Evolutionary conservation across 2,329 filamentous ascomycete species (phyloP), one percentile per base, ranked within the genome.

Genomic region (Blastomyces percursus): DNA sequence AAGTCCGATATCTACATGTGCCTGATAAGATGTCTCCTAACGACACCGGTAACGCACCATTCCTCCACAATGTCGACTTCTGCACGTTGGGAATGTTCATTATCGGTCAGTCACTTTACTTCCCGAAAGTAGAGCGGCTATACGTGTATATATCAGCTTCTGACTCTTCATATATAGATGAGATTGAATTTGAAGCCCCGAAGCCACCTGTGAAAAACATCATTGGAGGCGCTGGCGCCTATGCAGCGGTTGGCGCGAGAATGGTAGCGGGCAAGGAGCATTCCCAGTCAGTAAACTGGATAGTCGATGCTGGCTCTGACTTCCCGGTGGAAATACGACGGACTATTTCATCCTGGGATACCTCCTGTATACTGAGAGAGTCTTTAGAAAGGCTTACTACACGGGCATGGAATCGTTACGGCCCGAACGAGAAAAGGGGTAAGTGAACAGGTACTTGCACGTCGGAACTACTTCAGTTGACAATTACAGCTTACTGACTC

Each of bases 371-470:
- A 19, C 78, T 94, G 66, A 84, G 91, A 61, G 77, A 84, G 58
- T 86, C 89, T 61, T 78, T 80, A 1, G 74, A 81, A 7, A 85
- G 90, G 30, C 79, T 90, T 59, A 97, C 93, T 2, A 99, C 94
- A 0, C 85, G 91, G 55, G 92, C 89, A 55, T 96, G 91, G 90
- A 97, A 97, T 73, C 89, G 89, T 59, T 97, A 97, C 72, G 85
- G 87, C 46, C 82, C 84, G 40, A 81, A 84, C 60, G 84, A 85
- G 64, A 84, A 89, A 72, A 82, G 86, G 77, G 79, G 82, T 77
- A 66, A 50, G 62, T 76, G 59, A 64, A 59, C 7, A 21, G 57
- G 21, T 46, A 16, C 6, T 14, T 24, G 9, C 21, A 35, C 9
- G 2, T 21, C 5, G 9, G n/a, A 57, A 35, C 32, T 55, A 35